Evolutionary conservation across 805 yeast genomes (phyloP), one percentile per base, ranked within the genome.

Genomic region (Hanseniaspora singularis): DNA sequence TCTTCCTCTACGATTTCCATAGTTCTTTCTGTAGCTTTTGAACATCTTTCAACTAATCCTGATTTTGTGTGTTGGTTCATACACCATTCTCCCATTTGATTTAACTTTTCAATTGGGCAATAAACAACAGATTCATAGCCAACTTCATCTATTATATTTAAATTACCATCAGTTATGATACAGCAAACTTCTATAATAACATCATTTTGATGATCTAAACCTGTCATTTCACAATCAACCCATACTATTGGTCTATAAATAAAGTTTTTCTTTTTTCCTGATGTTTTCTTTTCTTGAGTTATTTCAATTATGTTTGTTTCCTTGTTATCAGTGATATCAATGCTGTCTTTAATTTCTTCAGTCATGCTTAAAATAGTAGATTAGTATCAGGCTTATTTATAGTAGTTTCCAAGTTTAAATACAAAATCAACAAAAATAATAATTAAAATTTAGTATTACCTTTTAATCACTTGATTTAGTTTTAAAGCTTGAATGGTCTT

Each of bases 221-320:
- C 99, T 0, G 99, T 92, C 98, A 92, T 92, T 61, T 92, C 98
- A 64, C 97, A 92, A 64, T 92, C 98, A 15, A 92, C 72, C 98
- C 98, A 92, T 3, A 92, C 94, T 16, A 89, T 68, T 6, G 73
- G 73, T 39, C 63, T 60, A 52, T 48, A 56, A 20, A 47, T 50
- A 4, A 34, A 37, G 1, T 39, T 33, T 38, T 19, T 20, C 11
- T 31, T 54, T 42, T 40, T 18, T 15, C 3, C 31, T 10, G 14
- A 4, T 14, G 15, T n/a, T 19, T 32, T 24, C 8, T 16, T 24
- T 19, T 27, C 30, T 34, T 34, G 36, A 15, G 40, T 23, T 12
- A 9, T n/a, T 8, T 10, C 12, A 14, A 14, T 12, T 8, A 14
- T n/a, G 30, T n/a, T 36, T 15, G 31, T 16, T 15, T 18, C 22